Evolutionary conservation across 495 filamentous ascomycete species (phyloP).

Genomic region (Neurospora sp.): DNA sequence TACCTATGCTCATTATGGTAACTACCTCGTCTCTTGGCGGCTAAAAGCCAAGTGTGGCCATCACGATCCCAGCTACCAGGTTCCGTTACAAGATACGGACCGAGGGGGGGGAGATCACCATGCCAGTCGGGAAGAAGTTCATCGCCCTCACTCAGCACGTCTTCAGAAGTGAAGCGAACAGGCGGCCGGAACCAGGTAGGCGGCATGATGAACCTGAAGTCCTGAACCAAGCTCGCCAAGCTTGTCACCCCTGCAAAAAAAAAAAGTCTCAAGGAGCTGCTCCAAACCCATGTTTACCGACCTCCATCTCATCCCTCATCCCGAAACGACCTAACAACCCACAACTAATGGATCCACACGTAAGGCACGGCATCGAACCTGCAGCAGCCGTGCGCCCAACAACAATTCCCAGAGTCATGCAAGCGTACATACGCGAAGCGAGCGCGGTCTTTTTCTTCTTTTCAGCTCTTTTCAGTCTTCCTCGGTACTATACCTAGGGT

Average conservation of each 20-base stretch:
- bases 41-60: not conserved
- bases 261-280: not conserved
- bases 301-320: not conserved
- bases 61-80: not conserved
- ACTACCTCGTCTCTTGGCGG: no score
- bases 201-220: no score
- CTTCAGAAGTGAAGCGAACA: not conserved
- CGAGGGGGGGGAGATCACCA: not conserved
- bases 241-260: not conserved
- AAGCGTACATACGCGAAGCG: not conserved
- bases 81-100: not conserved
- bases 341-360: not conserved
- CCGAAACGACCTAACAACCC: not conserved
- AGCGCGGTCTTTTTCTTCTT: not conserved
- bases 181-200: not conserved
- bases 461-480: not conserved
- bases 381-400: not conserved
- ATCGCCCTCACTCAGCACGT: not conserved
- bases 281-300: not conserved
- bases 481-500: not conserved
- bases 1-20: no score
- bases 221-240: not conserved
- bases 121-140: not conserved
- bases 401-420: not conserved
- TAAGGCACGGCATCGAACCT: not conserved